Evolutionary conservation across 2,329 filamentous ascomycete species (phyloP), one percentile per base, ranked within the genome.

Genomic region (Ceratocystis variospora): DNA sequence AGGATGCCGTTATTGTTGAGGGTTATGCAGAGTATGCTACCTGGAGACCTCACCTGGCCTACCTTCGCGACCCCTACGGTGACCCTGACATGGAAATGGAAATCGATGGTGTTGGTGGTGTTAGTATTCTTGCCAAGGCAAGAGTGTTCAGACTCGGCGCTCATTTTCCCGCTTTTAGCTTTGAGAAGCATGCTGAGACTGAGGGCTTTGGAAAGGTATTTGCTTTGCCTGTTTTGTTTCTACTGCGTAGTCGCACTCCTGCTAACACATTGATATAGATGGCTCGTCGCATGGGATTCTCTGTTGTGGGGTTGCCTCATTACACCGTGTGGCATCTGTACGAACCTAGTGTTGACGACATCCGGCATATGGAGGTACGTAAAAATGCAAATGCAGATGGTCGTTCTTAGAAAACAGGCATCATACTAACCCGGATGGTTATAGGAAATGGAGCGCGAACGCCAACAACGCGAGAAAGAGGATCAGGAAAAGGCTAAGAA

Each of bases 31-130:
- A 99, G 78, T 99, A 99, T 75, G 94, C 94, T 22, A 99, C 94
- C 1, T 99, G 94, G 94, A 83, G 94, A 70, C 94, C 94, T 53
- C 94, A 99, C 81, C 81, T 99, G 73, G 94, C 94, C 53, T 99
- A 99, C 74, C 83, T 99, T 6, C 88, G 94, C 68, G 94, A 99
- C 74, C 94, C 94, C 1, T 97, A 96, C 72, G 94, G 94, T 48
- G 94, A 99, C 73, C 93, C 93, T 22, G 94, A 99, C 74, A 96
- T 97, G 87, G 94, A 99, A 75, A 97, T 99, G 94, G 94, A 99
- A 72, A 93, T 99, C 71, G 94, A 99, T 71, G 94, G 94, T 70
- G 92, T 99, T 61, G 93, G 94, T 63, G 94, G 94, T 77, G 94
- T 99, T 71, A 96, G 91, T 77, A 99, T 99, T 72, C 77, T 99